A percentile compares a stretch with the other conserved stretches of the same genome.
Evolutionary conservation across 2,329 filamentous ascomycete species (phyloP).

Genomic region (Rutstroemia sydowiana): DNA sequence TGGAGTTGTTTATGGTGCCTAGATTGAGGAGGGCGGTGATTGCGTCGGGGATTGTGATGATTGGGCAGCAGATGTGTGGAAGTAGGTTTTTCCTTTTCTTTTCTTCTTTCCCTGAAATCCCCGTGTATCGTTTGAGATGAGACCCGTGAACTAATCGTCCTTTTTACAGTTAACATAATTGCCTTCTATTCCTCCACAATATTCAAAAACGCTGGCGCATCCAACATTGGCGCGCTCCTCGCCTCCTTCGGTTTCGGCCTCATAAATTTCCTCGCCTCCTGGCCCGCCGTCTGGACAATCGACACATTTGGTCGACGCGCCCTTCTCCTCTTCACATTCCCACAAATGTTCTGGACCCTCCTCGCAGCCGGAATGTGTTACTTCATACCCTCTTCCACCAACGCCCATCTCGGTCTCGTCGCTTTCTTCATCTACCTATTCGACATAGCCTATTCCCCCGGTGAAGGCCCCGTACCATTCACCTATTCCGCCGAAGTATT

Average conservation of each 20-base stretch:
- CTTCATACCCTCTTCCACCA: conserved; percentile 35
- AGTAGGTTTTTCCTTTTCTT: too few relatives aligned
- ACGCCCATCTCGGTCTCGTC: conserved; percentile 44
- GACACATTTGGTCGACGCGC: conserved; percentile 59
- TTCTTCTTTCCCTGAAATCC: too few relatives aligned
- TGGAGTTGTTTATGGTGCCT: conserved; percentile 62
- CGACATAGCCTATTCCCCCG: conserved; percentile 57
- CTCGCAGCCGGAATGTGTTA: conserved; percentile 55
- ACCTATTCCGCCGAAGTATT: conserved; percentile 58
- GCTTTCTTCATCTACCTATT: conserved; percentile 60
- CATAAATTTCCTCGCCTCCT: conserved; percentile 56
- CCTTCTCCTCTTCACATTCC: conserved; percentile 58
- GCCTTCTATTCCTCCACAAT: conserved; percentile 67
- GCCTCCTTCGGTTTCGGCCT: conserved; percentile 59
- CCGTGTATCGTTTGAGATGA: too few relatives aligned
- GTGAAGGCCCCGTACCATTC: conserved; percentile 56
- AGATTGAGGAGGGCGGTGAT: conserved; percentile 64
- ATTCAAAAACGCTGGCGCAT: conserved; percentile 50
- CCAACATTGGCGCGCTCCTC: conserved; percentile 47
- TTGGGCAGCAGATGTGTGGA: conserved; percentile 33
- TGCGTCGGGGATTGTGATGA: conserved; percentile 66
- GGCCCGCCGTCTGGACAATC: conserved; percentile 52
- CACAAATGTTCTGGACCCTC: conserved; percentile 61
- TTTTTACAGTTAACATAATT: conserved; percentile 50
- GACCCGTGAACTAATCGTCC: too few relatives aligned